phyloP scores from a whole-genome alignment of 257 asterid genomes.

The Plectranthus barbatus region DNA sequence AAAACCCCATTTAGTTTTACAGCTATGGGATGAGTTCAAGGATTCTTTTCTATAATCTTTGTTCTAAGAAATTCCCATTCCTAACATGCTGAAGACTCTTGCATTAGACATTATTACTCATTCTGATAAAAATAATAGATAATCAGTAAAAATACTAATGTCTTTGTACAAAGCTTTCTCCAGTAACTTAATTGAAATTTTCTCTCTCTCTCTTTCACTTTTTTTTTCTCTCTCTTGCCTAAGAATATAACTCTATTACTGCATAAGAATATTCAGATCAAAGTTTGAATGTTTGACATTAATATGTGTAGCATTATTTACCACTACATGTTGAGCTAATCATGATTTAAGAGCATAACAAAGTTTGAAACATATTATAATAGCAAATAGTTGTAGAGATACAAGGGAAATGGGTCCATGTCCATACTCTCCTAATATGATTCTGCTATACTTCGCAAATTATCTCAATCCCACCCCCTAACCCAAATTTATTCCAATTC shows the following conservation, averaged over 20 bases:
- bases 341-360: neutral
- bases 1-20: conserved; percentile 20
- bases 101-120: conserved; percentile 12
- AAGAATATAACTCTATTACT: too few relatives aligned
- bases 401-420: conserved; percentile 6
- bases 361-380: neutral
- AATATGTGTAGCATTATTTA: neutral
- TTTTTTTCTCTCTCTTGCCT: neutral
- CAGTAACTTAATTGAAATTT: conserved; percentile 5
- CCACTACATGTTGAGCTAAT: neutral
- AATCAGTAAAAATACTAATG: neutral
- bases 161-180: conserved; percentile 7
- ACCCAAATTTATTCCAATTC: conserved; percentile 3
- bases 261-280: neutral
- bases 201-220: neutral
- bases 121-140: conserved; percentile 14
- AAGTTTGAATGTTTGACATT: neutral
- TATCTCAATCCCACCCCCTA: neutral
- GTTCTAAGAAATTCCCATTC: conserved; percentile 21
- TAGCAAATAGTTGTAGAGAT: conserved; percentile 1
- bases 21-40: conserved; percentile 22
- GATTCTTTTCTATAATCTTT: conserved; percentile 15
- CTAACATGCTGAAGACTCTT: conserved; percentile 19
- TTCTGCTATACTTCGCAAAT: neutral
- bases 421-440: neutral